Evolutionary conservation across 352 stramenopile genomes (phyloP).

Genomic region (Globisporangium heterothallicum): DNA sequence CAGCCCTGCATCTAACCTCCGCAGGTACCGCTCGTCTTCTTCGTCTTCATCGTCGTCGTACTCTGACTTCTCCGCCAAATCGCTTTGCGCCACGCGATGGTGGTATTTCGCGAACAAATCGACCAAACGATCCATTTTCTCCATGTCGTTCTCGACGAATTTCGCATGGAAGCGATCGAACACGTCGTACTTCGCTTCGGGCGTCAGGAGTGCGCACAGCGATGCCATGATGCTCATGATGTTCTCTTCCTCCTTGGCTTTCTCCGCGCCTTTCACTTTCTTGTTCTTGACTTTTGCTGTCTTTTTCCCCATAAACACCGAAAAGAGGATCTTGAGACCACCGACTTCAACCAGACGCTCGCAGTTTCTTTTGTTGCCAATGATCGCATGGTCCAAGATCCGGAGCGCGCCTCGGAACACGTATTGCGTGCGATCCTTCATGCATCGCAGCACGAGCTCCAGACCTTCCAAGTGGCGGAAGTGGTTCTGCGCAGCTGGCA

Average conservation of each 20-base stretch:
- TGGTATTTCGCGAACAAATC: constrained; percentile 78
- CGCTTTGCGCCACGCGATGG: constrained; percentile 31
- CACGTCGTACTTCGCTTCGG: constrained; percentile 46
- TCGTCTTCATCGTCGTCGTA: constrained; percentile 31
- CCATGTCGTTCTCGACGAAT: constrained; percentile 77
- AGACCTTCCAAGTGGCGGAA: constrained; percentile 83
- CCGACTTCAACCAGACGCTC: constrained; percentile 65
- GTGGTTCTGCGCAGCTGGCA: constrained; percentile 36
- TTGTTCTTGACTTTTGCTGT: constrained; percentile 18
- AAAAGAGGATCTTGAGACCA: constrained; percentile 58
- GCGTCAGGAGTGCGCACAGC: constrained; percentile 42
- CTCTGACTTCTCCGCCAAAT: constrained; percentile 19
- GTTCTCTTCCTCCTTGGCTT: constrained; percentile 61
- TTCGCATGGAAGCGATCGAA: constrained; percentile 71
- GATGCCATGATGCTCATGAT: constrained; percentile 59
- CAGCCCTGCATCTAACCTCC: constrained; percentile 64
- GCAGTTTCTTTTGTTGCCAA: constrained; percentile 56
- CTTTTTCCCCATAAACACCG: constrained; percentile 72
- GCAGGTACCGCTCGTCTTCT: constrained; percentile 52
- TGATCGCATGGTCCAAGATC: constrained; percentile 54
- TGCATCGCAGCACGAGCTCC: constrained; percentile 90
- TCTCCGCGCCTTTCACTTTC: constrained; percentile 15
- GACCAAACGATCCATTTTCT: constrained; percentile 76
- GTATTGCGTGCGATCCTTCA: constrained; percentile 82
- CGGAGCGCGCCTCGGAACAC: constrained; percentile 50